Conservation (phyloP, 1,284 basidiomycete genomes). For the Apiotrichum mycotoxinovorans region DNA sequence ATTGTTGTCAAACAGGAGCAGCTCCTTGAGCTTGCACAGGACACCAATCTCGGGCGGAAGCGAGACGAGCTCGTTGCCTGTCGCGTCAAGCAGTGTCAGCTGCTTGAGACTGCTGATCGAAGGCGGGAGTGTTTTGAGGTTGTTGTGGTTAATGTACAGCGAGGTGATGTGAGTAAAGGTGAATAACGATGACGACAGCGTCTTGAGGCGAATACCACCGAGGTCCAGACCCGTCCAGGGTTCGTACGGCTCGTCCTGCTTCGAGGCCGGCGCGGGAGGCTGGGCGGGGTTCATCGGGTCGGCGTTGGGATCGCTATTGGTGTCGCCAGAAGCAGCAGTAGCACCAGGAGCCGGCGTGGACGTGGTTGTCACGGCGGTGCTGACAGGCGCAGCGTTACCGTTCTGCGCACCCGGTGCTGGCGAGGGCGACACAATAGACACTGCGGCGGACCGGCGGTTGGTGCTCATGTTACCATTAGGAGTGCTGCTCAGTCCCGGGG, state of each 20-base stretch:
- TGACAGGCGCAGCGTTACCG: slow-evolving; percentile 10
- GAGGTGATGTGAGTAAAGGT: slow-evolving; percentile 88
- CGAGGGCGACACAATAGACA: slow-evolving; percentile 10
- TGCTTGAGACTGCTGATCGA: slow-evolving; percentile 81
- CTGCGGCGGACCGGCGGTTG: slow-evolving; percentile 34
- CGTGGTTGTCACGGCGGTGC: not conserved
- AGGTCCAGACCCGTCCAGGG: slow-evolving; percentile 92
- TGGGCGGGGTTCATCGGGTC: slow-evolving; percentile 38
- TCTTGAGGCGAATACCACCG: slow-evolving; percentile 91
- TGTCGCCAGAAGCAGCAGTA: not conserved
- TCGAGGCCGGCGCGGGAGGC: slow-evolving; percentile 30
- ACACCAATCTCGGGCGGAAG: slow-evolving; percentile 89
- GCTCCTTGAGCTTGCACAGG: slow-evolving; percentile 82
- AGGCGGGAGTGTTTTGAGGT: slow-evolving; percentile 72
- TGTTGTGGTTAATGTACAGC: slow-evolving; percentile 97
- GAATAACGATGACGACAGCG: slow-evolving; percentile 79
- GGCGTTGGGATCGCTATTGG: slow-evolving; percentile 20
- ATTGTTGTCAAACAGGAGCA: slow-evolving; percentile 94
- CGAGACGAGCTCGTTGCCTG: slow-evolving; percentile 75
- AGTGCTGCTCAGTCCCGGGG: slow-evolving; percentile 15
- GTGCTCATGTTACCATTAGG: slow-evolving; percentile 51
- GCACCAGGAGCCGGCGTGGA: too few relatives aligned
- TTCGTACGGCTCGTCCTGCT: slow-evolving; percentile 41
- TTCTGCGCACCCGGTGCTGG: slow-evolving; percentile 9
- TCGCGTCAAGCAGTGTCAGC: slow-evolving; percentile 86